Percentiles rank a stretch among this genome's conserved stretches.
Evolutionary conservation across 73 alveolate species (phyloP).

Genomic region (Symbiodinium pilosum): DNA sequence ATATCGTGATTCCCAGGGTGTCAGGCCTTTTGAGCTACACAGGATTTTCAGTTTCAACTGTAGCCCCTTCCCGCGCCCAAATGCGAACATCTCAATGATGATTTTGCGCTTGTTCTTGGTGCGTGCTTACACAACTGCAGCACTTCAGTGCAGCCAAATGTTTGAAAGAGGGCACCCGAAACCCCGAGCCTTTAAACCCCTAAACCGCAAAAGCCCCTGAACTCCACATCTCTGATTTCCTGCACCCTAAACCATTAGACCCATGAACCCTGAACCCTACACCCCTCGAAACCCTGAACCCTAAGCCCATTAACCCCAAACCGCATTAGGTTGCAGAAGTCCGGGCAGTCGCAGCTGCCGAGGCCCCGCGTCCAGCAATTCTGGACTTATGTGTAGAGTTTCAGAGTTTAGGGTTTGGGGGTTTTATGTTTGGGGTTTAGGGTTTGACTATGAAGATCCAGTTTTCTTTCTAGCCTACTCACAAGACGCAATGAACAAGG

Average conservation of each 20-base stretch:
- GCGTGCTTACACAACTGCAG: no score
- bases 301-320: not conserved
- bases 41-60: no score
- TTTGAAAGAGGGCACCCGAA: not conserved
- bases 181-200: not conserved
- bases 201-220: not conserved
- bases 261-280: not conserved
- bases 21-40: no score
- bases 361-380: not conserved
- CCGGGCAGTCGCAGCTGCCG: not conserved
- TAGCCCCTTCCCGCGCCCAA: no score
- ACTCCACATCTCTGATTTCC: not conserved
- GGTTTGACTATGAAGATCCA: not conserved
- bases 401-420: not conserved
- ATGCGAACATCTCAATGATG: no score
- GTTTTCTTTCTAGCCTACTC: no score
- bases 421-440: not conserved
- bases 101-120: no score
- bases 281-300: not conserved
- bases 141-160: no score
- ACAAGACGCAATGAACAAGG: no score
- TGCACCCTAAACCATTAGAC: not conserved
- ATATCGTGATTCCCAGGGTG: no score
- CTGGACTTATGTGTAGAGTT: not conserved
- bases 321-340: not conserved